Percentiles rank a stretch among this genome's conserved stretches.
Conservation (phyloP, 306 rosid species). For the Vigna radiata region DNA sequence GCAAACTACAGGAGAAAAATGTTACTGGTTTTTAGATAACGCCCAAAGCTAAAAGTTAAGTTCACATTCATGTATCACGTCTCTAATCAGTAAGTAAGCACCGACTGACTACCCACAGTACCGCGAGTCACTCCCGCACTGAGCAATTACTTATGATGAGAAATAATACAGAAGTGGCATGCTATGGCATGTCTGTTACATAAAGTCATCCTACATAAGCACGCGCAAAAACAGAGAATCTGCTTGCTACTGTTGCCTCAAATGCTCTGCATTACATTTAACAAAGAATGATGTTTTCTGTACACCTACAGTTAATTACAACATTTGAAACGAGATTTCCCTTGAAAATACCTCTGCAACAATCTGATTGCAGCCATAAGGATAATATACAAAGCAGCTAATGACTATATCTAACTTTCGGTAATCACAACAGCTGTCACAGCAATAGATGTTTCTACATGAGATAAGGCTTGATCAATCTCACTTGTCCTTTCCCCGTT, state of each 20-base stretch:
- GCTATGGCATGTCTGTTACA: background rate
- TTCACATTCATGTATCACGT: background rate
- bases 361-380: background rate
- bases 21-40: background rate
- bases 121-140: background rate
- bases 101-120: background rate
- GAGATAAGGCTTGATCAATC: constrained; percentile 37
- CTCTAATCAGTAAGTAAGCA: background rate
- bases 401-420: background rate
- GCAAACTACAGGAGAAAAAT: background rate
- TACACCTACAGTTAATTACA: constrained; percentile 52
- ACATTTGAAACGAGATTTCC: constrained; percentile 47
- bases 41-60: background rate
- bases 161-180: background rate
- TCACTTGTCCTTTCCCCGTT: constrained; percentile 50
- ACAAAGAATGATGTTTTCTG: constrained; percentile 46
- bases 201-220: background rate
- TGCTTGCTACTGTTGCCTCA: constrained; percentile 37
- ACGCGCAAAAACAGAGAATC: background rate
- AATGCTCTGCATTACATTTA: constrained; percentile 46
- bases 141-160: background rate
- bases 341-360: background rate
- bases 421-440: constrained; percentile 30
- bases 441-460: constrained; percentile 14
- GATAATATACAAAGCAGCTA: constrained; percentile 2